These are phyloP conservation scores for Beauveria sp. DNA, from an alignment of 2,329 filamentous ascomycete genomes.

Conservation along the genomic window DNA sequence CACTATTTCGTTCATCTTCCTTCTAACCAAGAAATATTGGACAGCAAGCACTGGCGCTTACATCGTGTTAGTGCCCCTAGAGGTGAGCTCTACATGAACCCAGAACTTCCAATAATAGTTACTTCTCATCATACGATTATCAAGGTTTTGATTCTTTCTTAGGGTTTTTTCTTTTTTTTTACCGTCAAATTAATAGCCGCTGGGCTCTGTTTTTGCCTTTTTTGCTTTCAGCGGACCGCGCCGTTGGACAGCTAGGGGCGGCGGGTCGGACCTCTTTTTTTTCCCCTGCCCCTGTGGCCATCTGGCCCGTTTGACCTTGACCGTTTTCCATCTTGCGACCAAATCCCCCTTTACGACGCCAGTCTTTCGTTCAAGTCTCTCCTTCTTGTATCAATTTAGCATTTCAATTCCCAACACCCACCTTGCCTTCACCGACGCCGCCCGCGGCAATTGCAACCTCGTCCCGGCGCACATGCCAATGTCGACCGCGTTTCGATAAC, in stretches of 20 bases:
- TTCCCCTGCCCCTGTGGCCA: background rate
- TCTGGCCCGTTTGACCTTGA: background rate
- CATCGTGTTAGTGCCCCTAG: too few relatives aligned
- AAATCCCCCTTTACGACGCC: background rate
- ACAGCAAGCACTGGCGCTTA: too few relatives aligned
- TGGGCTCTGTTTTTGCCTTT: too few relatives aligned
- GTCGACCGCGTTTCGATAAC: conserved; percentile 11
- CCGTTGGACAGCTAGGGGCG: background rate
- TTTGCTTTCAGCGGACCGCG: background rate
- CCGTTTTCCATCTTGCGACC: background rate
- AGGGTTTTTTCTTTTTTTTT: too few relatives aligned
- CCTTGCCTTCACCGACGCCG: background rate
- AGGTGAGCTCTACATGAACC: too few relatives aligned
- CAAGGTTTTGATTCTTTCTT: too few relatives aligned
- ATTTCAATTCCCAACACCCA: background rate
- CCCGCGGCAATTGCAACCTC: background rate
- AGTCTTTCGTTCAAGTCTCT: background rate
- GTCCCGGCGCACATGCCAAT: background rate
- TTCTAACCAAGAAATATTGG: too few relatives aligned
- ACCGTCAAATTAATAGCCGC: too few relatives aligned
- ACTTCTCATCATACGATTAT: too few relatives aligned
- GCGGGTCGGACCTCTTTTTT: background rate
- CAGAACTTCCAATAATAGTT: too few relatives aligned
- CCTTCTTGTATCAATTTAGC: background rate
- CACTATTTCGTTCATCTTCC: too few relatives aligned